Evolutionary conservation across 768 basidiomycete genomes (phyloP).

Genomic region (Coprinellus micaceus): DNA sequence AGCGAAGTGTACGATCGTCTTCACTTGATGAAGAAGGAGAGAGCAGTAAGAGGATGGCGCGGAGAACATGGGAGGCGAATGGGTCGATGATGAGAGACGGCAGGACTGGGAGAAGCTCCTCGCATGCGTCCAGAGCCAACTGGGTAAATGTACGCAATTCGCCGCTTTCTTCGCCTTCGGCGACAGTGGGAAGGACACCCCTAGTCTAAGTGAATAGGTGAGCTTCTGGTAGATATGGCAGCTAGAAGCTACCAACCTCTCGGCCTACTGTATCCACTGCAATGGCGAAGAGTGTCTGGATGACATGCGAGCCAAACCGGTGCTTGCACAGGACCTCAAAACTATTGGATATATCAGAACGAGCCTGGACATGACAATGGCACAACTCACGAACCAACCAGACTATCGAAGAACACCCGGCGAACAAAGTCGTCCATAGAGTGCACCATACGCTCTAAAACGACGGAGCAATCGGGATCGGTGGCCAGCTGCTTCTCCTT

Average conservation of each 20-base stretch:
- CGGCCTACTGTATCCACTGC: conserved; percentile 59
- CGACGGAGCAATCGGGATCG: conserved; percentile 88
- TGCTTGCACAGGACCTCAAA: conserved; percentile 67
- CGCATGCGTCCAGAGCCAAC: conserved; percentile 58
- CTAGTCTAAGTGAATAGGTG: conserved; percentile 37
- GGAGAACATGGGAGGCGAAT: conserved; percentile 88
- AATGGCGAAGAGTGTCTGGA: conserved; percentile 81
- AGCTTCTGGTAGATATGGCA: not conserved
- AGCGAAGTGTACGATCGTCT: conserved; percentile 38
- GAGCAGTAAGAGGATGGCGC: conserved; percentile 75
- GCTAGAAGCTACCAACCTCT: conserved; percentile 46
- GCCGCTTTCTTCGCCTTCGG: conserved; percentile 52
- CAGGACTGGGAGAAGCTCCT: conserved; percentile 68
- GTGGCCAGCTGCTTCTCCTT: conserved; percentile 90
- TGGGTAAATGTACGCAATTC: conserved; percentile 64
- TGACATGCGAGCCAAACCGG: conserved; percentile 93
- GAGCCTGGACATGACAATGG: not conserved
- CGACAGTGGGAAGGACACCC: conserved; percentile 48
- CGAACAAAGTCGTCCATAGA: conserved; percentile 98
- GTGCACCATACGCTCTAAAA: conserved; percentile 84
- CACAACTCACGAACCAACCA: conserved; percentile 79
- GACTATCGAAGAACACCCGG: conserved; percentile 82
- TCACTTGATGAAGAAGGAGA: conserved; percentile 51
- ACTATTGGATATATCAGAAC: conserved; percentile 29
- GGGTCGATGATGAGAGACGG: conserved; percentile 72